Evolutionary conservation across 1,139 yeast genomes (phyloP), one percentile per base, ranked within the genome.

Genomic region (Kodamaea arcana): DNA sequence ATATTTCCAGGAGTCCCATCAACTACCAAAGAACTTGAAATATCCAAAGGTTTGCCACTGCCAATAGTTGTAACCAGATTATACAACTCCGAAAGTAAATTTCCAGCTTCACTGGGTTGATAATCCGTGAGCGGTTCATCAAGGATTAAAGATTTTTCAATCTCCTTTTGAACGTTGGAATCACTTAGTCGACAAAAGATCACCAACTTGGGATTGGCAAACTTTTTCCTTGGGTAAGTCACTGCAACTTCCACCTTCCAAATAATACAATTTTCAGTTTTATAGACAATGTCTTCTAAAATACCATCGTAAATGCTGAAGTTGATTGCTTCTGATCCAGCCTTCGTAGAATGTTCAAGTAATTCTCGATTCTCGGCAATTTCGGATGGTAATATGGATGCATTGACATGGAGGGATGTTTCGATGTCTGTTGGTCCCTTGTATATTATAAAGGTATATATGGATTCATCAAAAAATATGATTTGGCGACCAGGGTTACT

Each of bases 181-280:
- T 29, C 33, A 14, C 16, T 15, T 13, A 59, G 42, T 15, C 44
- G 42, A 34, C 63, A 58, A 9, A 52, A 43, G 15, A 68, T 45
- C 15, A 51, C 36, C 9, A 68, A 44, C 16, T 46, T 51, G 0
- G 75, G 74, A 28, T 56, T 48, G 24, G 42, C 33, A 26, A 62
- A 46, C 41, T 65, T 60, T 38, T 54, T 56, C 23, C 61, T 52
- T 1, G 75, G 74, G 42, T 69, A 68, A 2, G 54, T 50, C 3
- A 66, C 50, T 3, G 70, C 64, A 6, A 57, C 31, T n/a, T 50
- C 51, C 39, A 69, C 63, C 35, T 45, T 55, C 71, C 72, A 66
- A 4, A 66, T 39, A 5, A 45, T 42, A 18, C 31, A 32, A 18
- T 32, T 31, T 12, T 30, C 14, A 12, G 42, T 48, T 10, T 42